Base-by-base conservation (phyloP, 106 monocot genomes). In the Acanthochlamys bracteata region DNA sequence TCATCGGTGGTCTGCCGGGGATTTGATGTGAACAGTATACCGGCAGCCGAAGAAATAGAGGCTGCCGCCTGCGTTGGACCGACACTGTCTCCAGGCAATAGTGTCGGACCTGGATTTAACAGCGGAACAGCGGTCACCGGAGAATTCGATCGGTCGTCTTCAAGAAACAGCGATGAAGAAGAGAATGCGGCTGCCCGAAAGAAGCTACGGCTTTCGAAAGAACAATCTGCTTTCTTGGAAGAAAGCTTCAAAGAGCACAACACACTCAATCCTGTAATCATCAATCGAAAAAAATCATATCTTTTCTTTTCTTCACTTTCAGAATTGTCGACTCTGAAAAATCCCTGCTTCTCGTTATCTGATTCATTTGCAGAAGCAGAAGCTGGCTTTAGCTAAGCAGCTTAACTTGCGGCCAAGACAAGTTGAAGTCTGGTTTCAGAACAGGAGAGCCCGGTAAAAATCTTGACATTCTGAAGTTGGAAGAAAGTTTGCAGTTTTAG, bases 161-260 rank as follows among this genome's bases (percentile, higher is more conserved):
- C 86, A 7, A 63, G 79, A 53, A 74, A 66, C 20, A 87, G 86
- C 70, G 92, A 92, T 68, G 92, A 92, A 25, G 92, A 92, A 6
- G 92, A 91, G 61, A 81, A 82, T 24, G 85, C 79, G 4, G 42
- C 42, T 0, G 59, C 76, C 17, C 66, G 88, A 55, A 92, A 92
- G 62, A 93, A 93, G 59, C 88, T 89, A 24, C 64, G 92, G 17
- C 84, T 88, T n/a, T 84, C 87, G 17, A 92, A 88, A 33, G 92
- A 92, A 42, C 92, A 92, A 63, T 87, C 84, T 0, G 82, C 82
- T 16, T 92, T 63, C 67, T 76, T 92, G 12, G 88, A 88, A 52
- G 86, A 86, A 51, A 92, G 84, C 72, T 92, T 92, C 69, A 84
- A 84, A 51, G 86, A 92, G 53, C 85, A 93, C 57, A 75, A 76